Evolutionary conservation across 345 rosid genomes (phyloP), one percentile per base, ranked within the genome.

Genomic region (Eutrema heterophyllum): DNA sequence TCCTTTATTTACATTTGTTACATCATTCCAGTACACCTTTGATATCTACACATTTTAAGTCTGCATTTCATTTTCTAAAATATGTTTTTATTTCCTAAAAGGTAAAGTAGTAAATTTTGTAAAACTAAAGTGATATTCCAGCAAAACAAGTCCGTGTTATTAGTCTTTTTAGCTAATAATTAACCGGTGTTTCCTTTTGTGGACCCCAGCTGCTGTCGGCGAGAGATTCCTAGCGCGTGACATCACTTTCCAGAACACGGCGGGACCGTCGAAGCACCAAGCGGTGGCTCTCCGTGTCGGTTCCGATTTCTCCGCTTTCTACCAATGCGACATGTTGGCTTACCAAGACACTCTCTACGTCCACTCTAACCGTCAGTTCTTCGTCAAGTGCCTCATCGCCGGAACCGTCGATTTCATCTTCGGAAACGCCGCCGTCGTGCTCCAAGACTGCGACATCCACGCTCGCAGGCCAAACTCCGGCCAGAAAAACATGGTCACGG

Each of bases 401-500:
- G 97, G 97, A 65, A 89, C 97, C 0, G 97, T 91, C 0, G 98
- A 94, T 18, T 94, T 94, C 83, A 94, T 89, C 39, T 89, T 89
- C 10, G 96, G 96, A 26, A 89, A 89, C 35, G 81, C 83, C 0
- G 96, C 87, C 0, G 93, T 74, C 0, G 88, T 87, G 6, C 21
- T 89, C 6, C 93, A 86, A 45, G 81, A 89, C 53, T 94, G 97
- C 9, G 97, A 94, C 80, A 94, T 94, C 74, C 97, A 91, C 36
- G 98, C 97, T 9, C 94, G 98, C 6, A 78, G 63, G 1, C 98
- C 98, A 7, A 72, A 81, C 8, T 66, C 97, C 0, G 97, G 97
- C 10, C 98, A 94, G 82, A 94, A 89, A 63, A 94, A 92, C 81
- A 94, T 94, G 98, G 82, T 94, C 44, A 94, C 98, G 0, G 98